phyloP scores from a whole-genome alignment of 768 basidiomycete genomes.

The Pleurotus cornucopiae region DNA sequence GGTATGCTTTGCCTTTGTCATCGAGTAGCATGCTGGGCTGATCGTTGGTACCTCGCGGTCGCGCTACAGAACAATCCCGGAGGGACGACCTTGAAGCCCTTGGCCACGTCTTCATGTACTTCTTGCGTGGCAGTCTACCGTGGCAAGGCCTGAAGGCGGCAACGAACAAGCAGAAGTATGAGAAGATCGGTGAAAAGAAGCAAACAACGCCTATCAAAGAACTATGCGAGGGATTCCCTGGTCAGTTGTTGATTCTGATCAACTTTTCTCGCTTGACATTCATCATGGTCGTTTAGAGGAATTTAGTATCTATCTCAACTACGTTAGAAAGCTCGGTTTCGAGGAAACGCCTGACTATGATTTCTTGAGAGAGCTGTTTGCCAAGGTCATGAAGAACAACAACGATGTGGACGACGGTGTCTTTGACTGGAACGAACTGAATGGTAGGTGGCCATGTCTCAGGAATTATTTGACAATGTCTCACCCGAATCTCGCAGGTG shows the following conservation, averaged over 20 bases:
- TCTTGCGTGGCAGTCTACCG: constrained; percentile 91
- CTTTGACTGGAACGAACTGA: constrained; percentile 95
- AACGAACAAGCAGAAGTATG: constrained; percentile 99
- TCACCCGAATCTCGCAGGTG: constrained; percentile 41
- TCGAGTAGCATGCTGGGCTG: not conserved
- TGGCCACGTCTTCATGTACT: constrained; percentile 99
- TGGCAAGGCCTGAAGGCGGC: constrained; percentile 99
- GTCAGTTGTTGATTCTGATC: constrained; percentile 38
- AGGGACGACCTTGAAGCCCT: constrained; percentile 98
- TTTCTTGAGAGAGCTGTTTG: constrained; percentile 91
- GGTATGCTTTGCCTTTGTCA: constrained; percentile 43
- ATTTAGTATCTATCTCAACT: constrained; percentile 97
- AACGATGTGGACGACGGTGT: constrained; percentile 89
- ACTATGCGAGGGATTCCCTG: constrained; percentile 92
- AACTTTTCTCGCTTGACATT: not conserved
- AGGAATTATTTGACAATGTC: not conserved
- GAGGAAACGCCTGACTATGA: constrained; percentile 99
- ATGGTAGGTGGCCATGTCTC: constrained; percentile 43
- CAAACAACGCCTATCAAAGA: constrained; percentile 98
- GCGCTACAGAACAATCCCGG: constrained; percentile 71
- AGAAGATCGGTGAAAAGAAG: constrained; percentile 99
- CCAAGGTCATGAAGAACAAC: constrained; percentile 89
- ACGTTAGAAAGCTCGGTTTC: constrained; percentile 97
- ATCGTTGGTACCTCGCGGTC: not conserved
- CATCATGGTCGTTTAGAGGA: constrained; percentile 60